Evolutionary conservation across 2,329 filamentous ascomycete species (phyloP).

Genomic region (Saccharata proteae): DNA sequence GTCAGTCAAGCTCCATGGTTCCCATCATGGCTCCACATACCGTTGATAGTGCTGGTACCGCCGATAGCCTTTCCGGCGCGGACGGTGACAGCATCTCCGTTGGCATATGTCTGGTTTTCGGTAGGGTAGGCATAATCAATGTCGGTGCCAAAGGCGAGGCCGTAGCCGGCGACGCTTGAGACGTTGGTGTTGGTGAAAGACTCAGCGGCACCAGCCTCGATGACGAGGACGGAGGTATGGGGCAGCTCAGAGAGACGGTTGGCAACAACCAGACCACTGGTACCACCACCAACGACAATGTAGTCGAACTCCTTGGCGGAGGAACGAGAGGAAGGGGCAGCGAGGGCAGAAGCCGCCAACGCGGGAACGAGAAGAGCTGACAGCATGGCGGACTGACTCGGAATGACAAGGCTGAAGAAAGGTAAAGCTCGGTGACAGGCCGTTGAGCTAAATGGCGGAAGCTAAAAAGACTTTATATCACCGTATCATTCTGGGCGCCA

Average conservation of each 20-base stretch:
- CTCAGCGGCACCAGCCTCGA: constrained; percentile 21
- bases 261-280: constrained; percentile 17
- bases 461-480: too few relatives aligned
- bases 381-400: too few relatives aligned
- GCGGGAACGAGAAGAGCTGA: too few relatives aligned
- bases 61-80: constrained; percentile 30
- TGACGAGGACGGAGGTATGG: constrained; percentile 18
- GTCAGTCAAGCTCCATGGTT: neutral
- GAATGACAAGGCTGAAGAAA: too few relatives aligned
- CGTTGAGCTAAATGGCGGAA: too few relatives aligned
- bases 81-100: constrained; percentile 6
- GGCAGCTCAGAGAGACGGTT: constrained; percentile 16
- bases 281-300: constrained; percentile 17
- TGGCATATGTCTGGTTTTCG: constrained; percentile 25
- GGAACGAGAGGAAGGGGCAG: constrained; percentile 3
- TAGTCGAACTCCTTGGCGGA: constrained; percentile 14
- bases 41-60: constrained; percentile 33
- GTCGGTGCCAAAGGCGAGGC: constrained; percentile 13
- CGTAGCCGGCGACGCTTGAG: constrained; percentile 15
- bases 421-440: too few relatives aligned
- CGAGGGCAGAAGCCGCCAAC: constrained; percentile 8
- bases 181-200: constrained; percentile 21
- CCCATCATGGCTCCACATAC: constrained; percentile 8
- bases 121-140: constrained; percentile 32
- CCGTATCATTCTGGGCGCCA: too few relatives aligned